These are phyloP conservation scores for Rauvolfia tetraphylla DNA, from an alignment of 257 asterid species.

Conservation along the genomic window DNA sequence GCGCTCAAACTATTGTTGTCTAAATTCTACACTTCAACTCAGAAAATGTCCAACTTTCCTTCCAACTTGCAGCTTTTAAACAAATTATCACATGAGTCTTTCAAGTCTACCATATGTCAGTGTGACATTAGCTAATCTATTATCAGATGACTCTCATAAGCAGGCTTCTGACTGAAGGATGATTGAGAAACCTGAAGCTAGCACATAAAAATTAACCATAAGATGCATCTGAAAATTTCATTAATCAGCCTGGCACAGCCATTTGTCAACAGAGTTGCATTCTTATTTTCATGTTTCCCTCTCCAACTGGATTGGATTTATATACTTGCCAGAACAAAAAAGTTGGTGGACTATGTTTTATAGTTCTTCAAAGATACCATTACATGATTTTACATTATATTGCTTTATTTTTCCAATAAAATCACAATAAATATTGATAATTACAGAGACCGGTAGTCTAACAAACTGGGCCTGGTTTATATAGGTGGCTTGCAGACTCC, in stretches of 20 bases:
- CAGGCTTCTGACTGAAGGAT: neutral
- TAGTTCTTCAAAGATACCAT: neutral
- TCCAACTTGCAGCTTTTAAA: neutral
- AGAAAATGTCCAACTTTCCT: no score
- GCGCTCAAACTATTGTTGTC: no score
- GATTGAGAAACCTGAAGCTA: neutral
- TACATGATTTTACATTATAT: neutral
- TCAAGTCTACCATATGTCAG: neutral
- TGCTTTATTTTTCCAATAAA: neutral
- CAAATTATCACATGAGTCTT: neutral
- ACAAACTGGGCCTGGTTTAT: conserved; percentile 9
- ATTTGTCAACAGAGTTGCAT: neutral
- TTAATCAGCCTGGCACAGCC: conserved; percentile 3
- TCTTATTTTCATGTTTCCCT: neutral
- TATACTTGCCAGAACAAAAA: neutral
- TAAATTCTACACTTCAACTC: no score
- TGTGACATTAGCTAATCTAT: neutral
- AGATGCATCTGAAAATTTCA: neutral
- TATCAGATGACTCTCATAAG: neutral
- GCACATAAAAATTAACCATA: neutral
- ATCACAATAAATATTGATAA: neutral
- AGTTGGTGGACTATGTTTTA: neutral
- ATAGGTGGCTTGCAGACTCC: conserved; percentile 49
- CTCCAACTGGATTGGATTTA: neutral
- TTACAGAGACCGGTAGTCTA: neutral